Evolutionary conservation across 768 basidiomycete genomes (phyloP), one percentile per base, ranked within the genome.

Genomic region (Agaricus subrufescens): DNA sequence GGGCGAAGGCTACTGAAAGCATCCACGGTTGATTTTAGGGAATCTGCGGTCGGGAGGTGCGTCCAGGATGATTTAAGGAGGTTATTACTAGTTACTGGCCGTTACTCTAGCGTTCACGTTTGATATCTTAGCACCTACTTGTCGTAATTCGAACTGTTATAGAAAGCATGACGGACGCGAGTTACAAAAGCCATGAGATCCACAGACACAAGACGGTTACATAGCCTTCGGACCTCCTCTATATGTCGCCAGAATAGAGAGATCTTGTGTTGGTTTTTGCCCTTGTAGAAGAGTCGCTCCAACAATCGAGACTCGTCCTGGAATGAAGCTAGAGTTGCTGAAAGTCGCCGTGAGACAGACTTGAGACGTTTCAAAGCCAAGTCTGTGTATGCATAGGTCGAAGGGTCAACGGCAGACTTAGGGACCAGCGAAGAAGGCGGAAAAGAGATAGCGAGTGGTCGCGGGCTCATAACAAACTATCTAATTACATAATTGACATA

Each of bases 181-280:
- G 73, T 68, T n/a, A 79, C 62, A 15, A 67, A 48, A 19, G 65
- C 60, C 25, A 60, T 58, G 4, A 79, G 61, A 27, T 69, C 66
- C 8, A 74, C 57, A 1, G 62, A 64, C 19, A 68, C 60, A 7
- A 79, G 46, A 34, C 76, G 71, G 31, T 69, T 67, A 23, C 75
- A 75, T 61, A 79, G 81, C 52, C 82, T 76, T 58, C 85, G 75
- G 19, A 85, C 73, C 63, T 91, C 91, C 9, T 66, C 62, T 14
- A 86, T 72, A 30, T 82, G 82, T 62, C 79, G 74, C 86, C 88
- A 91, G 67, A 89, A 90, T 10, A 90, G 68, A 26, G 86, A 79
- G 3, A 75, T 65, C 30, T 83, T 78, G 65, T 89, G 87, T 63
- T 93, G 90, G 61, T 91, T 92, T 64, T 87, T 89, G 60, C 82